phyloP scores from a whole-genome alignment of 2,329 filamentous ascomycete species.

The Colletotrichum costaricense region DNA sequence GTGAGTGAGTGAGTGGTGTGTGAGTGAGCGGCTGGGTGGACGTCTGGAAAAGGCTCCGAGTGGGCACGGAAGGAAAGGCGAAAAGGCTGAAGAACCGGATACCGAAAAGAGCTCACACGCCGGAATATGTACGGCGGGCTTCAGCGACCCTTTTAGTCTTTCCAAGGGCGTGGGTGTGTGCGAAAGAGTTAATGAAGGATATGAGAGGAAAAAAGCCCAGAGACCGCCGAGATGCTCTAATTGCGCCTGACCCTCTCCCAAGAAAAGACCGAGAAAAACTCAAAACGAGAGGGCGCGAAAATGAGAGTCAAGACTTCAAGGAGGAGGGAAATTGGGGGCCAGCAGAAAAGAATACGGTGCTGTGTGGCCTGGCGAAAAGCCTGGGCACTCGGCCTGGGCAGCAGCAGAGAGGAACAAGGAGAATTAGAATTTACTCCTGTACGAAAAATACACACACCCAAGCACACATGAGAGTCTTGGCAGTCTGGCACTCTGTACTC shows the following conservation, averaged over 20 bases:
- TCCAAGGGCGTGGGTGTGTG: not conserved
- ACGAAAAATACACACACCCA: not conserved
- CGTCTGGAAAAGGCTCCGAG: not conserved
- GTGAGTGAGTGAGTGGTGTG: not conserved
- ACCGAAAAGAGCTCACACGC: not conserved
- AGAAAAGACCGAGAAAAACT: slow-evolving; percentile 20
- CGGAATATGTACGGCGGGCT: not conserved
- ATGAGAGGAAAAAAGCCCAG: not conserved
- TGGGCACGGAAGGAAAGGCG: not conserved
- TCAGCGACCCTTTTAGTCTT: not conserved
- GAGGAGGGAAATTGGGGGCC: too few relatives aligned
- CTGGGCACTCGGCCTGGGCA: not conserved
- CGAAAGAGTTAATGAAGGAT: not conserved
- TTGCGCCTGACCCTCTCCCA: slow-evolving; percentile 1
- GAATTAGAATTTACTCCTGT: not conserved
- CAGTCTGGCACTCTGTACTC: not conserved
- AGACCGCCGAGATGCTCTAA: not conserved
- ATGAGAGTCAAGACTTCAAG: not conserved
- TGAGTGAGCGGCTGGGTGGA: not conserved
- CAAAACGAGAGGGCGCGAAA: not conserved
- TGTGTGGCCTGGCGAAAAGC: not conserved
- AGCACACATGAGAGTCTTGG: not conserved
- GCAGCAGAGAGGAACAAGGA: not conserved
- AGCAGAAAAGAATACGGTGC: not conserved
- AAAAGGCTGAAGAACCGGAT: not conserved